Percentiles rank a stretch among this genome's conserved stretches.
Evolutionary conservation across 1,284 basidiomycete genomes (phyloP).

Genomic region (Ustilago cynodontis): DNA sequence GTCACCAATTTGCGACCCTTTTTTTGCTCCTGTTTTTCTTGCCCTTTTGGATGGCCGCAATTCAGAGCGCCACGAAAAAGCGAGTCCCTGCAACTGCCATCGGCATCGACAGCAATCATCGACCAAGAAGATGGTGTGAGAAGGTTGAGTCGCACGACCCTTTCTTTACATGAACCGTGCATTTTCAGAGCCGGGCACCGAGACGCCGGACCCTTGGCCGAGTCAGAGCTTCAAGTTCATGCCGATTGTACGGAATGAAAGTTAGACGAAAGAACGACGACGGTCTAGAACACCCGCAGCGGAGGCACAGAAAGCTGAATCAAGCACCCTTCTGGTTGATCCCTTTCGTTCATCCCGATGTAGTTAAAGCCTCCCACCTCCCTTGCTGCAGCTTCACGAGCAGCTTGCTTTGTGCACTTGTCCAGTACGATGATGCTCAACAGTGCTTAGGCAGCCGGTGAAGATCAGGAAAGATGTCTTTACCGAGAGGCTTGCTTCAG

Average conservation of each 20-base stretch:
- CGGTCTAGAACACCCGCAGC: too few species aligned
- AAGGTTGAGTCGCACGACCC: too few species aligned
- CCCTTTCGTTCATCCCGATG: too few species aligned
- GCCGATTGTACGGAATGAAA: neutral
- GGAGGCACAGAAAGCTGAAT: too few species aligned
- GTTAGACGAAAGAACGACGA: neutral
- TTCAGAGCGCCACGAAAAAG: neutral
- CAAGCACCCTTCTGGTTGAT: too few species aligned
- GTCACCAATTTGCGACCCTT: neutral
- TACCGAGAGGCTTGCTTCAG: neutral
- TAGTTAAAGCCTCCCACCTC: too few species aligned
- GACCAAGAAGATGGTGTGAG: slow-evolving; percentile 4
- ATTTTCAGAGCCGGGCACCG: neutral
- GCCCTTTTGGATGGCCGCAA: neutral
- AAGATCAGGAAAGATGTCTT: neutral
- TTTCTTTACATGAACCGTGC: neutral
- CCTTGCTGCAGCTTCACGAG: too few species aligned
- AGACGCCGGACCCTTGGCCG: neutral
- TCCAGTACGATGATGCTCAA: too few species aligned
- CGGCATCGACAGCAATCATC: too few species aligned
- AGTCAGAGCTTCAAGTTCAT: neutral
- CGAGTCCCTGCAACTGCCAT: too few species aligned
- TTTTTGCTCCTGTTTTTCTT: slow-evolving; percentile 2
- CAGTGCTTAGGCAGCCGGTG: too few species aligned
- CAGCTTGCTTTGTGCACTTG: too few species aligned